A percentile compares a stretch with the other conserved stretches of the same genome.
Conservation (phyloP, 345 rosid genomes). For the Eucalyptus dawsonii region DNA sequence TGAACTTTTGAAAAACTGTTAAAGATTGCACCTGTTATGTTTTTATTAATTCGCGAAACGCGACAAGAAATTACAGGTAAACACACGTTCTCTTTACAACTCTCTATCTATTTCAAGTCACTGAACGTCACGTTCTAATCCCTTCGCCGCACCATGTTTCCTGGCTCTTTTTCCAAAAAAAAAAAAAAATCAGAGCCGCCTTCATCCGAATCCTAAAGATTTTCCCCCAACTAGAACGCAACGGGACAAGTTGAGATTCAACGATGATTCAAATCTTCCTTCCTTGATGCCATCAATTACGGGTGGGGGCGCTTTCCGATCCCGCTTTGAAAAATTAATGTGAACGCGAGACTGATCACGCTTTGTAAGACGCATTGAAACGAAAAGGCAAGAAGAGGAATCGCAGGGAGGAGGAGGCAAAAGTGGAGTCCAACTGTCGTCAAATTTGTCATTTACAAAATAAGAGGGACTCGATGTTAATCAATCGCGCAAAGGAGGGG, state of each 20-base stretch:
- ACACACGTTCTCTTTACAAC: fast-evolving
- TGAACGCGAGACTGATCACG: fast-evolving
- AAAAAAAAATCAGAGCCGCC: not conserved
- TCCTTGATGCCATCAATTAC: not conserved
- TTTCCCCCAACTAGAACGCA: not conserved
- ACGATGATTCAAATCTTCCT: not conserved
- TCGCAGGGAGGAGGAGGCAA: not conserved
- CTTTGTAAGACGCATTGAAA: not conserved
- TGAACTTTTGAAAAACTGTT: not conserved
- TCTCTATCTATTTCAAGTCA: not conserved
- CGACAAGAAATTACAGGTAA: fast-evolving
- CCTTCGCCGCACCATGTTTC: not conserved
- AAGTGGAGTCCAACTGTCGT: not conserved
- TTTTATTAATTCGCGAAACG: not conserved
- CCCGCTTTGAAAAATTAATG: not conserved
- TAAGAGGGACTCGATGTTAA: no score
- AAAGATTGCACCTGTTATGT: not conserved
- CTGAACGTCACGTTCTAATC: fast-evolving
- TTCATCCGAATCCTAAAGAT: not conserved
- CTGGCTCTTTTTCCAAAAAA: not conserved
- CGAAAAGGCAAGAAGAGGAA: not conserved
- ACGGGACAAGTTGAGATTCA: not conserved
- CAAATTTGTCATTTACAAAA: not conserved
- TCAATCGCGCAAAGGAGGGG: not conserved
- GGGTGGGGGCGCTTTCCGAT: not conserved